Evolutionary conservation across 1,139 yeast genomes (phyloP).

Genomic region (Arxiozyma slooffiae): DNA sequence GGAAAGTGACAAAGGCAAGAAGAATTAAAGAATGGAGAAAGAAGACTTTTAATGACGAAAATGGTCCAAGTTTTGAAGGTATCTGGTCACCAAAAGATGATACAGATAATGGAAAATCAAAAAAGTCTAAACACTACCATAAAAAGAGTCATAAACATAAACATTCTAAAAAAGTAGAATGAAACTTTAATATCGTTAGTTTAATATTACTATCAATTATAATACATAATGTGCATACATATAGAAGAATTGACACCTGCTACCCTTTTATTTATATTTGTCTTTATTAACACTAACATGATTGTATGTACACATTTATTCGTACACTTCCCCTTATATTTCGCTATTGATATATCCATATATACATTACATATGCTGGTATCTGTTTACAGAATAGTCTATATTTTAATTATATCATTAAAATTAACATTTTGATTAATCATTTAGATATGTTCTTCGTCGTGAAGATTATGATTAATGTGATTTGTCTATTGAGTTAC

Average conservation of each 20-base stretch:
- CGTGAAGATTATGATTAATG: not conserved
- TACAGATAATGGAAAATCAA: slow-evolving; percentile 3
- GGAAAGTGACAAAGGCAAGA: slow-evolving; percentile 75
- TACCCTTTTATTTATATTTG: too few relatives aligned
- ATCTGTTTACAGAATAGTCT: not conserved
- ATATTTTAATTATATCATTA: slow-evolving; percentile 1
- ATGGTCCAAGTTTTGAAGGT: slow-evolving; percentile 38
- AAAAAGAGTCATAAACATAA: slow-evolving; percentile 2
- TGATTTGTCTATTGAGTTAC: not conserved
- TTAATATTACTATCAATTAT: too few relatives aligned
- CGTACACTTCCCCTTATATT: not conserved
- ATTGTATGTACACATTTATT: not conserved
- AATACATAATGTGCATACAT: too few relatives aligned
- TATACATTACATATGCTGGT: not conserved
- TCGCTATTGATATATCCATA: not conserved
- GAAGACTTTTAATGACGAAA: slow-evolving; percentile 58
- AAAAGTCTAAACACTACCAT: slow-evolving; percentile 2
- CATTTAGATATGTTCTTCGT: not conserved
- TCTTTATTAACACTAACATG: not conserved
- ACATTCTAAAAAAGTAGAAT: not conserved
- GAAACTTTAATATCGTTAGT: too few relatives aligned
- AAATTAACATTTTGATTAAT: not conserved
- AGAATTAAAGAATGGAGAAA: slow-evolving; percentile 85
- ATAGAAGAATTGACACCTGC: too few relatives aligned
- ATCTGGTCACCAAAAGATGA: slow-evolving; percentile 6